Conservation (phyloP, 176 grass and related monocot species). For the Carex scoparia region DNA sequence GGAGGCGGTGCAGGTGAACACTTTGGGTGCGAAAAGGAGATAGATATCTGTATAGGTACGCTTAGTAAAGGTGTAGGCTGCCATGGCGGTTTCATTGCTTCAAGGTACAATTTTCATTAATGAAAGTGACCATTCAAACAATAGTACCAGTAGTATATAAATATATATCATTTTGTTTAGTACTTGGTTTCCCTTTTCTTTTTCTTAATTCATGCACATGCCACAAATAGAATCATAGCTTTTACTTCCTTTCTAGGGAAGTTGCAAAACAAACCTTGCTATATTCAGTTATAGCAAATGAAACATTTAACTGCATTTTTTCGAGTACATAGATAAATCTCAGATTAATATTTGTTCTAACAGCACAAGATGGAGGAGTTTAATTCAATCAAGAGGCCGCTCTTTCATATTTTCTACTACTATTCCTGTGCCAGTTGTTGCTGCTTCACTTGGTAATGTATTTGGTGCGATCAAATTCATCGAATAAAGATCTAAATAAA, state of each 20-base stretch:
- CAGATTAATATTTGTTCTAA: constrained; percentile 27
- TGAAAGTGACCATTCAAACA: background rate
- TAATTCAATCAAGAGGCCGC: constrained; percentile 86
- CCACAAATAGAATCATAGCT: no score
- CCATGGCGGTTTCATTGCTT: constrained; percentile 81
- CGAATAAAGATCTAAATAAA: no score
- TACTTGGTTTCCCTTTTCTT: background rate
- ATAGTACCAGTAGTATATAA: background rate
- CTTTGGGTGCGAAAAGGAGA: constrained; percentile 62
- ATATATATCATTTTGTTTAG: background rate
- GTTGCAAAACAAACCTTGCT: background rate
- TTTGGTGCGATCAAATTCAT: background rate
- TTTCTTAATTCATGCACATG: background rate
- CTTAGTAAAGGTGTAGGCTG: constrained; percentile 85
- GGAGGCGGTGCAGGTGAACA: constrained; percentile 66
- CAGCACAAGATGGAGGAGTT: constrained; percentile 77
- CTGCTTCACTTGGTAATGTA: constrained; percentile 69
- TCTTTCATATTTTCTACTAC: constrained; percentile 94
- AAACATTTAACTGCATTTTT: no score
- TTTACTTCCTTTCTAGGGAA: background rate
- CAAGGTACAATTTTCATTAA: constrained; percentile 45
- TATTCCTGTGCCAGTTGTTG: constrained; percentile 72
- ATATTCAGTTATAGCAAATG: background rate
- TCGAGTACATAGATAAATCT: constrained; percentile 1
- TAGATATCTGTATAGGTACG: constrained; percentile 86